Evolutionary conservation across 768 basidiomycete species (phyloP), one percentile per base, ranked within the genome.

Genomic region (Boletus reticuloceps): DNA sequence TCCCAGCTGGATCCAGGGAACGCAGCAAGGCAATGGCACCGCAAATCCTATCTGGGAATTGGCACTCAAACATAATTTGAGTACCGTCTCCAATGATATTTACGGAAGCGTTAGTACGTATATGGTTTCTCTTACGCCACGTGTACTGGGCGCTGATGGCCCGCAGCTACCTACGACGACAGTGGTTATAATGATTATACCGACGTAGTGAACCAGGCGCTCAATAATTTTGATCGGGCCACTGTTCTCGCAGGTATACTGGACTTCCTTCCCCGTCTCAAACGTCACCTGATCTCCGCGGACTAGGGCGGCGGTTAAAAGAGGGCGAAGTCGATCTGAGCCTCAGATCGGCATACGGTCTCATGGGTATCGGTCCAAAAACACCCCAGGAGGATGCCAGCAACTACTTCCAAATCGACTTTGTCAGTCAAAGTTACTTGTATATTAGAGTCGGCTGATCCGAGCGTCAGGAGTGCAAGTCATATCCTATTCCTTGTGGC

Each of bases 1-100:
- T 25, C 77, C 84, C 13, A 83, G 84, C 58, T 86, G 85, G 84
- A 72, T 86, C 34, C 83, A 82, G 55, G 80, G 79, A 31, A 78
- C 77, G 1, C 80, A 82, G 54, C 69, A 69, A 2, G 78, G 72
- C 5, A 64, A 75, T 44, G 83, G 81, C 5, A 75, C 78, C 31
- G 71, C 74, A 10, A 88, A 88, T 63, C 87, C 86, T 1, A 82
- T 87, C 19, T 80, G 78, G 64, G 69, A 69, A 14, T 72, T 88
- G 48, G 83, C 82, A 20, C 70, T 76, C 62, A 83, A 85, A 60
- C 79, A 85, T 59, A 74, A 77, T 22, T 54, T 86, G 20, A 69
- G 70, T 50, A 80, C 78, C 1, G 72, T 69, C 31, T 69, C 70
- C 37, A 85, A 77, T 53, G 72, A 80, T 51, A 71, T 75, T 56